These are phyloP conservation scores for Prosopis cineraria DNA, from an alignment of 306 rosid genomes.

Conservation along the genomic window DNA sequence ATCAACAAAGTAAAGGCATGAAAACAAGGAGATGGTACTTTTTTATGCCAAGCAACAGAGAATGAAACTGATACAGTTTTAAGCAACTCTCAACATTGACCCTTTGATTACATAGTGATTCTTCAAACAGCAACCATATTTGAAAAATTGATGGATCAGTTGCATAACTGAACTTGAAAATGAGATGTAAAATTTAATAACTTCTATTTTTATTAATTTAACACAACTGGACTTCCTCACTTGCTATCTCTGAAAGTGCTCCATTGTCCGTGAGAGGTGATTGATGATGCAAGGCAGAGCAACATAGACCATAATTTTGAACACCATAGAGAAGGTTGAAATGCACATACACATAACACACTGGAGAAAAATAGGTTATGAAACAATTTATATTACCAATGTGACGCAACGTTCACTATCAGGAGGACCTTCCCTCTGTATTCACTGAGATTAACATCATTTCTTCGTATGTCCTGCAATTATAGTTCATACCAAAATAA, in stretches of 20 bases:
- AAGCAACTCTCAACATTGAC: not conserved
- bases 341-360: not conserved
- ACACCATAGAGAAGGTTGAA: conserved; percentile 12
- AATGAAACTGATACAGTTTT: not conserved
- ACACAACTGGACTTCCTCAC: not conserved
- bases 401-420: conserved; percentile 88
- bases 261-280: not conserved
- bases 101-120: not conserved
- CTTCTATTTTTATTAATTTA: not conserved
- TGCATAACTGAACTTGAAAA: not conserved
- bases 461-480: conserved; percentile 78
- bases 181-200: not conserved
- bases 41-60: not conserved
- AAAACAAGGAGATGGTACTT: not conserved
- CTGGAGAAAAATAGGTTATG: not conserved
- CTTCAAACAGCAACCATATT: not conserved
- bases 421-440: conserved; percentile 78
- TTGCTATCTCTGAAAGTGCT: not conserved
- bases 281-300: not conserved
- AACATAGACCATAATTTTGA: conserved; percentile 5
- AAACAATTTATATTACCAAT: conserved; percentile 57
- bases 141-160: not conserved
- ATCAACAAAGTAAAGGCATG: not conserved
- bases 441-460: conserved; percentile 67
- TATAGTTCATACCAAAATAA: conserved; percentile 35